Base-by-base conservation (phyloP, 2,329 filamentous ascomycete species). In the Aschersonia sp. region DNA sequence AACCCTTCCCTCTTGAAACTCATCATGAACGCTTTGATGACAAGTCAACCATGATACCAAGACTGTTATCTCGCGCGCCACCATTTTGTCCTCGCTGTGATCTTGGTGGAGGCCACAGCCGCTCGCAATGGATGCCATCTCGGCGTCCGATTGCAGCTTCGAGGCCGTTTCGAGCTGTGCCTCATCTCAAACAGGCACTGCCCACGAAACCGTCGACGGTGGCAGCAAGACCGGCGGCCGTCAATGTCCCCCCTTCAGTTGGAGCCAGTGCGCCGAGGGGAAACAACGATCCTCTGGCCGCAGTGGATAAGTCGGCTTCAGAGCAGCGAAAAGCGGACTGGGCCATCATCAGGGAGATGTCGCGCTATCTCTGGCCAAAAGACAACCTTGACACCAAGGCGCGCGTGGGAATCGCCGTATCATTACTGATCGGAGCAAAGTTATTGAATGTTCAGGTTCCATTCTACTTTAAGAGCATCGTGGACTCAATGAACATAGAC, bases 331-430 rank as follows among this genome's bases (percentile, higher is more conserved):
- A 89, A 67, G 90, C 89, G 7, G 92, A 98, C 61, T 95, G 90
- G 90, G 89, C 89, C 44, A 98, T 98, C 55, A 92, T 98, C 73
- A 94, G 85, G 67, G 90, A 98, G 64, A 97, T 98, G 90, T 82
- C 84, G 50, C 82, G 82, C 52, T 98, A 98, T 64, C 71, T 98
- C 29, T 98, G 92, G 92, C 92, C 92, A 29, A 94, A 92, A 70
- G 81, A 89, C 63, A 81, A 81, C 48, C 52, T 63, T 44, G 60
- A 61, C 42, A 94, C 88, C 4, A 87, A 94, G 62, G 68, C 89
- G 52, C 81, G 92, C 52, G 92, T 98, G 35, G 78, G 84, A 9
- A 68, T 94, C 44, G 88, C 90, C n/a, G 75, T 98, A 4, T 79
- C 75, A 6, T 68, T 98, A 52, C 74, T 98, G 39, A 68, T 98